Base-by-base conservation (phyloP, 1,139 yeast genomes). In the Scheffersomyces lignicola region DNA sequence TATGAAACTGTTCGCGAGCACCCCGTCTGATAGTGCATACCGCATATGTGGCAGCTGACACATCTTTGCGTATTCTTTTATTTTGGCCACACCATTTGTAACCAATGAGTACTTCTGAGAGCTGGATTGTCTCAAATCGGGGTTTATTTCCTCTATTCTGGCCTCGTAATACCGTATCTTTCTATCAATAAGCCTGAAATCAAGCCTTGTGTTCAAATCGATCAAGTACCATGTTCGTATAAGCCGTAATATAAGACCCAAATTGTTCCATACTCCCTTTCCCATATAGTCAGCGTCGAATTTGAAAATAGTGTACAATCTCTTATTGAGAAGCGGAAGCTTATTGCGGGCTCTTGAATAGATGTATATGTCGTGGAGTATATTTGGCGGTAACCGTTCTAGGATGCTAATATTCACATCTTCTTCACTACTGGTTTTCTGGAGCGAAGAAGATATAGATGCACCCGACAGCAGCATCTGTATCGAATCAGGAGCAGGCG, bases 381-480 rank as follows among this genome's bases (percentile, higher is more conserved):
- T 36, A 32, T 68, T 72, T 4, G 42, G 34, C 1, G 76, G 75
- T 12, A 69, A 47, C 13, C 47, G 39, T 32, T 48, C 50, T 13
- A 49, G 35, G 10, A 26, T 15, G 11, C 29, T 26, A 26, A 26
- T 11, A 5, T 15, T 15, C 16, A 14, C 28, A 10, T 24, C 28
- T 24, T 24, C 28, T 11, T 24, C 15, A 24, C 7, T 24, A 10
- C 9, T 24, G 13, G 9, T 24, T 9, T 15, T 35, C 18, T 35
- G 30, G 17, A 24, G 15, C n/a, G 24, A 18, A 22, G 15, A n/a
- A 24, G 23, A 20, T 16, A 21, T 12, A 16, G 26, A 17, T 3
- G n/a, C 18, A 20, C 23, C 18, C 14, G 34, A 26, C 24, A 26
- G 18, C 9, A 36, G n/a, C 32, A n/a, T 29, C 4, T 25, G n/a